Evolutionary conservation across 805 yeast species (phyloP).

Genomic region (Jamesozyma lodderae): DNA sequence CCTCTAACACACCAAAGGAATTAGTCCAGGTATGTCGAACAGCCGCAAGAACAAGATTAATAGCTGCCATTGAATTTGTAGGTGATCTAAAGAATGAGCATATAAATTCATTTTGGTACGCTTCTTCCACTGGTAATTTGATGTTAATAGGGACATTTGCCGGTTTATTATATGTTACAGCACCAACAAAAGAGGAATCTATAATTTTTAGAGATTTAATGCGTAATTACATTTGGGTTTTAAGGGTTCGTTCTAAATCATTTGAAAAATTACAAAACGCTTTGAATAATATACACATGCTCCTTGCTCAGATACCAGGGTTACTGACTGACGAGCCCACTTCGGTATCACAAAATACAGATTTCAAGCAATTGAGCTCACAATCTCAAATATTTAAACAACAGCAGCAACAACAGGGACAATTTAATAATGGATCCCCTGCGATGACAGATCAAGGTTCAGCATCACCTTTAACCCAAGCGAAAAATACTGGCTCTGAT

Average conservation of each 20-base stretch:
- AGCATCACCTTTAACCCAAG: neutral
- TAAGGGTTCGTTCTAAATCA: conserved; percentile 65
- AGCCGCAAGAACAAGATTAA: conserved; percentile 75
- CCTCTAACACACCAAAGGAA: conserved; percentile 39
- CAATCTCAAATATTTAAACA: conserved; percentile 12
- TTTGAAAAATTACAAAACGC: conserved; percentile 77
- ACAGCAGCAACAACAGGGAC: too few species aligned
- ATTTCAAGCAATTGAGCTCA: too few species aligned
- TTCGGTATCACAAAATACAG: too few species aligned
- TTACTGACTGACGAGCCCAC: conserved; percentile 32
- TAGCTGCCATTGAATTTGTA: conserved; percentile 76
- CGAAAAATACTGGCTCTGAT: neutral
- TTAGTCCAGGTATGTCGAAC: conserved; percentile 61
- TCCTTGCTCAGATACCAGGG: conserved; percentile 70
- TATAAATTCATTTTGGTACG: conserved; percentile 83
- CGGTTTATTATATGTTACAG: conserved; percentile 63
- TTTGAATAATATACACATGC: conserved; percentile 57
- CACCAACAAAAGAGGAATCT: conserved; percentile 54
- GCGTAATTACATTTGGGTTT: conserved; percentile 65
- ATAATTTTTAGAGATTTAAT: conserved; percentile 56
- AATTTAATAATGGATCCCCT: conserved; percentile 3
- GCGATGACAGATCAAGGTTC: conserved; percentile 9
- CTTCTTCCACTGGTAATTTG: conserved; percentile 68
- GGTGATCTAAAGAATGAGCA: conserved; percentile 72
- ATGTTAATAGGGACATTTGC: conserved; percentile 85